Conservation (phyloP, 2,329 filamentous ascomycete species). For the Microdochium trichocladiopsis region DNA sequence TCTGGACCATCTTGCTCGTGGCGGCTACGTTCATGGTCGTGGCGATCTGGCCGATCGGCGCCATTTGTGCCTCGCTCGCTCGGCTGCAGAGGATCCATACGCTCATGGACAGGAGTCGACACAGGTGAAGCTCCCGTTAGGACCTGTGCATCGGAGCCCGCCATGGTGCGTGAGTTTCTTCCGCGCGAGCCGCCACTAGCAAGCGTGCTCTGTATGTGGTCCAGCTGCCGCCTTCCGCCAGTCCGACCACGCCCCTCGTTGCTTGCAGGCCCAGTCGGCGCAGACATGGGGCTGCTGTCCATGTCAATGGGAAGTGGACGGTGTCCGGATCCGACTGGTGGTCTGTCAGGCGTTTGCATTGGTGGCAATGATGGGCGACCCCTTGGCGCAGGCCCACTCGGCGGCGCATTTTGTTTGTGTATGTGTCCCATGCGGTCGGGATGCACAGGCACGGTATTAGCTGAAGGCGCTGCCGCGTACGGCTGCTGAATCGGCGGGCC, state of each 20-base stretch:
- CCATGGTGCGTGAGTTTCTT: conserved; percentile 34
- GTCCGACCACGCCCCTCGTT: conserved; percentile 24
- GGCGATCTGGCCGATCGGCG: conserved; percentile 19
- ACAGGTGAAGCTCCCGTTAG: conserved; percentile 46
- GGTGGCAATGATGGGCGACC: conserved; percentile 18
- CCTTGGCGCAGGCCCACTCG: conserved; percentile 13
- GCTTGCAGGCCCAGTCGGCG: conserved; percentile 24
- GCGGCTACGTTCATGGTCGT: conserved; percentile 27
- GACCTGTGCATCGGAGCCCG: conserved; percentile 48
- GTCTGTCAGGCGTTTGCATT: conserved; percentile 22
- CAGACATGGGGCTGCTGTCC: conserved; percentile 19
- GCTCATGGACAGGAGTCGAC: conserved; percentile 41
- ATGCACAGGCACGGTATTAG: conserved; percentile 22
- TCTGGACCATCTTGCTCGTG: conserved; percentile 36
- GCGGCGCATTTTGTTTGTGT: conserved; percentile 9
- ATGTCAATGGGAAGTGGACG: conserved; percentile 12
- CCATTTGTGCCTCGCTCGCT: conserved; percentile 24
- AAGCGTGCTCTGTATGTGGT: conserved; percentile 52
- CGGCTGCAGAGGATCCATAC: conserved; percentile 33
- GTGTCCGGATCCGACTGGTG: conserved; percentile 8
- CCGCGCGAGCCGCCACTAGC: conserved; percentile 32
- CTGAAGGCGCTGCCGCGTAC: conserved; percentile 12
- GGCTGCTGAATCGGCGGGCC: conserved; percentile 12
- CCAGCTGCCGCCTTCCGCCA: conserved; percentile 44
- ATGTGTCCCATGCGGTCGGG: conserved; percentile 36